phyloP scores from a whole-genome alignment of 257 asterid genomes.

The Echites panduratus region DNA sequence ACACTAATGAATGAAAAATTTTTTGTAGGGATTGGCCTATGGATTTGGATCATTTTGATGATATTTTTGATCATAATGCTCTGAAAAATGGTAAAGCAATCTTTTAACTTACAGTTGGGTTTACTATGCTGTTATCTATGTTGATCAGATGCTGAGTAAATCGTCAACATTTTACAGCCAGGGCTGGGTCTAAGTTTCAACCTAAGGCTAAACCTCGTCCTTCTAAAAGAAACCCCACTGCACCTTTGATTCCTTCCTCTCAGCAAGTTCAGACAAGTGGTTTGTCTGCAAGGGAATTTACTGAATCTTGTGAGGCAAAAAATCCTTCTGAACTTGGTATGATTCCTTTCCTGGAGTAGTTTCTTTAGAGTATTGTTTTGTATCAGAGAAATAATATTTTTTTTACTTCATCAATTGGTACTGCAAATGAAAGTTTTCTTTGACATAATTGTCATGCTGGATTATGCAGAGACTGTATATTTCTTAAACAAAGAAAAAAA shows the following conservation, averaged over 20 bases:
- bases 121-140: not conserved
- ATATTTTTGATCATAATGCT: slow-evolving; percentile 22
- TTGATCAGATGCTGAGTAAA: slow-evolving; percentile 6
- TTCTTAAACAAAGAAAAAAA: not conserved
- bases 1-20: not conserved
- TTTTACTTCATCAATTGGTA: not conserved
- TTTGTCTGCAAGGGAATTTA: slow-evolving; percentile 12
- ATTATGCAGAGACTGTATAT: not conserved
- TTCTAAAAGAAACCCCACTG: slow-evolving; percentile 28
- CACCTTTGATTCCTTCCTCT: slow-evolving; percentile 30
- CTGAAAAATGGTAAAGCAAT: slow-evolving; percentile 34
- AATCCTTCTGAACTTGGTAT: slow-evolving; percentile 29
- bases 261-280: slow-evolving; percentile 26
- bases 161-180: slow-evolving; percentile 29
- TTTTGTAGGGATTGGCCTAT: slow-evolving; percentile 1
- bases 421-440: not conserved
- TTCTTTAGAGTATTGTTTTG: not conserved
- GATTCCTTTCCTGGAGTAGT: slow-evolving; percentile 17
- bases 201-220: slow-evolving; percentile 54
- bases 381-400: too few relatives aligned
- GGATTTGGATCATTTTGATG: slow-evolving; percentile 21
- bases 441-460: not conserved
- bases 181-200: slow-evolving; percentile 51
- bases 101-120: too few relatives aligned
- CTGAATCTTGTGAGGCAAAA: slow-evolving; percentile 17